Evolutionary conservation across 108 stramenopile genomes (phyloP).

Genomic region (Bacterosira constricta): DNA sequence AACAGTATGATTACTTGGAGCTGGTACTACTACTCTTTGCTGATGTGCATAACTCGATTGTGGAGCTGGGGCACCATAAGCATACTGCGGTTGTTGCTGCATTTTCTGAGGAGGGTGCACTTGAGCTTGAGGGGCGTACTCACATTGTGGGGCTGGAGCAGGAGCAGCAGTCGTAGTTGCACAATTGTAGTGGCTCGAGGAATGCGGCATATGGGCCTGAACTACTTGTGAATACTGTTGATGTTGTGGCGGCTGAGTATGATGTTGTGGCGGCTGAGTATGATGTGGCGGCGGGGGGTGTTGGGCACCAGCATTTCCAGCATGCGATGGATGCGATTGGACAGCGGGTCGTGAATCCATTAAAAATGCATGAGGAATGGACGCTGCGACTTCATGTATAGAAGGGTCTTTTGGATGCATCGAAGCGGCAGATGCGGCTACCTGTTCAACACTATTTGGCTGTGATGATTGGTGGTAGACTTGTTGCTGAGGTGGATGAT

Average conservation of each 20-base stretch:
- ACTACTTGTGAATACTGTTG: not conserved
- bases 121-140: constrained; percentile 6
- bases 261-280: no score
- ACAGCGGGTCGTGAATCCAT: not conserved
- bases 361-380: constrained; percentile 18
- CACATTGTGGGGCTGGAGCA: not conserved
- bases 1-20: no score
- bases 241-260: no score
- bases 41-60: not conserved
- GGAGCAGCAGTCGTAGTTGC: not conserved
- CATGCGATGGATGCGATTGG: not conserved
- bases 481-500: not conserved
- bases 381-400: constrained; percentile 33
- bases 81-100: constrained; percentile 9
- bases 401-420: constrained; percentile 16
- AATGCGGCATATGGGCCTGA: no score
- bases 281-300: no score
- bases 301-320: not conserved
- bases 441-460: constrained; percentile 20
- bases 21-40: not conserved
- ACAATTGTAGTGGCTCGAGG: not conserved
- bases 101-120: not conserved
- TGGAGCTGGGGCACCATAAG: not conserved
- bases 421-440: constrained; percentile 24
- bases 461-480: not conserved